Evolutionary conservation across 257 asterid genomes (phyloP).

Genomic region (Primulina eburnea): DNA sequence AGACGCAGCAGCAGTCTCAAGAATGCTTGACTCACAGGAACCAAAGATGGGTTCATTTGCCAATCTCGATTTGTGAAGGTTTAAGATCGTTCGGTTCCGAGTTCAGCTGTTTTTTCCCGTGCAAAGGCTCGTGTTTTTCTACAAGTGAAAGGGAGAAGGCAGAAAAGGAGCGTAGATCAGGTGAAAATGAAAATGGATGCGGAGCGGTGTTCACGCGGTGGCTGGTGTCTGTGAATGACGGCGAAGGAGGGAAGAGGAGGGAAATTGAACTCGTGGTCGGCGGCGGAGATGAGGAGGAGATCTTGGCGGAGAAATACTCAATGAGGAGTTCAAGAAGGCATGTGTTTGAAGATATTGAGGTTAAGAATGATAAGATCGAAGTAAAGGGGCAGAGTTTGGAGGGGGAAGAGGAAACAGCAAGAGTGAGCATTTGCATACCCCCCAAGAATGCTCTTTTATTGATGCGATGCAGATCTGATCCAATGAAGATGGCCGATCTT

Average conservation of each 20-base stretch:
- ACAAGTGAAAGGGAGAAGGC: conserved; percentile 36
- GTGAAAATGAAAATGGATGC: conserved; percentile 40
- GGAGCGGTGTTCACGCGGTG: conserved; percentile 77
- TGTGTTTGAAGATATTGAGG: conserved; percentile 80
- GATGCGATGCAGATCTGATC: conserved; percentile 99
- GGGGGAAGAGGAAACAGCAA: conserved; percentile 40
- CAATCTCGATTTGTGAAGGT: conserved; percentile 82
- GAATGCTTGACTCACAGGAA: conserved; percentile 61
- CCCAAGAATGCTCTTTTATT: conserved; percentile 90
- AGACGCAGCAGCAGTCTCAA: conserved; percentile 32
- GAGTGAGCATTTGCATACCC: conserved; percentile 81
- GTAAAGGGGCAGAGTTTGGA: conserved; percentile 36
- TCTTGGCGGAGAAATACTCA: conserved; percentile 20
- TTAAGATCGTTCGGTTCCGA: conserved; percentile 64
- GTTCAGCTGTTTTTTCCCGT: conserved; percentile 80
- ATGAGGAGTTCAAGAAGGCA: conserved; percentile 73
- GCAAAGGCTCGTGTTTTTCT: conserved; percentile 65
- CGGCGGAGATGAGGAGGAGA: conserved; percentile 61
- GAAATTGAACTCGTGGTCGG: conserved; percentile 87
- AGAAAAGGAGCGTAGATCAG: conserved; percentile 32
- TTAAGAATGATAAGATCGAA: conserved; percentile 57
- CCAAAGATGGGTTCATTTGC: conserved; percentile 92
- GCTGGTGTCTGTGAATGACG: conserved; percentile 74
- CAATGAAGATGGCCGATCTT: conserved; percentile 80
- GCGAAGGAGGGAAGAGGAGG: conserved; percentile 59